These are phyloP conservation scores for Colletotrichum magnum DNA, from an alignment of 2,329 filamentous ascomycete genomes.

Conservation along the genomic window DNA sequence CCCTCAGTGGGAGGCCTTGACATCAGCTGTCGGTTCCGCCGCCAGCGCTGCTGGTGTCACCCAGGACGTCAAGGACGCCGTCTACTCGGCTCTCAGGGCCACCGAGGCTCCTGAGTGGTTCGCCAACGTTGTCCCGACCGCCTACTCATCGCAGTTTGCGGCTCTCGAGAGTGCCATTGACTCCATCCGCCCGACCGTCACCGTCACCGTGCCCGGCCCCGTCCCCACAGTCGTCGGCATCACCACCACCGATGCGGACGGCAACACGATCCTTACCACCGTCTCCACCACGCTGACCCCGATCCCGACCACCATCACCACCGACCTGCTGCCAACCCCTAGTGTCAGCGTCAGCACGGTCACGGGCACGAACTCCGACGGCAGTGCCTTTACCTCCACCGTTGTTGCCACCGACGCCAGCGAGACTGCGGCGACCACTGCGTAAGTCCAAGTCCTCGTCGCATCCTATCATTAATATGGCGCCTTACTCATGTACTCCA, in stretches of 20 bases:
- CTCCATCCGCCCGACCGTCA: slow-evolving; percentile 33
- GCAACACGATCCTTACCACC: slow-evolving; percentile 45
- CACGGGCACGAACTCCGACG: slow-evolving; percentile 35
- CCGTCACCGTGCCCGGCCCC: slow-evolving; percentile 26
- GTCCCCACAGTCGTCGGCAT: slow-evolving; percentile 42
- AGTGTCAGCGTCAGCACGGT: slow-evolving; percentile 20
- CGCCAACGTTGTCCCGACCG: slow-evolving; percentile 46
- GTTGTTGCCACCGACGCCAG: slow-evolving; percentile 15
- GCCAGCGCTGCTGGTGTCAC: slow-evolving; percentile 46
- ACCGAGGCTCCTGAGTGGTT: slow-evolving; percentile 46
- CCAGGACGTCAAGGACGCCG: slow-evolving; percentile 45
- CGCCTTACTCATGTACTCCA: not conserved
- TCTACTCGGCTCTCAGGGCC: slow-evolving; percentile 47
- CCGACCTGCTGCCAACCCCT: slow-evolving; percentile 20
- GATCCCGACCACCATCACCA: slow-evolving; percentile 25
- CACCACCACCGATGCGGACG: slow-evolving; percentile 45
- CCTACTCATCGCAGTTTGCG: slow-evolving; percentile 39
- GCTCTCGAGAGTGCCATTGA: slow-evolving; percentile 43
- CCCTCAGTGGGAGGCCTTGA: slow-evolving; percentile 43
- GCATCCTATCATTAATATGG: not conserved
- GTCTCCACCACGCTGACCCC: slow-evolving; percentile 41
- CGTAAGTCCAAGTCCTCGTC: slow-evolving; percentile 18
- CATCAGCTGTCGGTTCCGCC: slow-evolving; percentile 46
- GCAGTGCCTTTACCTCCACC: slow-evolving; percentile 34
- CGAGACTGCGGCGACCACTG: slow-evolving; percentile 26